These are phyloP conservation scores for Ophiobolus disseminans DNA, from an alignment of 2,329 filamentous ascomycete genomes.

Conservation along the genomic window DNA sequence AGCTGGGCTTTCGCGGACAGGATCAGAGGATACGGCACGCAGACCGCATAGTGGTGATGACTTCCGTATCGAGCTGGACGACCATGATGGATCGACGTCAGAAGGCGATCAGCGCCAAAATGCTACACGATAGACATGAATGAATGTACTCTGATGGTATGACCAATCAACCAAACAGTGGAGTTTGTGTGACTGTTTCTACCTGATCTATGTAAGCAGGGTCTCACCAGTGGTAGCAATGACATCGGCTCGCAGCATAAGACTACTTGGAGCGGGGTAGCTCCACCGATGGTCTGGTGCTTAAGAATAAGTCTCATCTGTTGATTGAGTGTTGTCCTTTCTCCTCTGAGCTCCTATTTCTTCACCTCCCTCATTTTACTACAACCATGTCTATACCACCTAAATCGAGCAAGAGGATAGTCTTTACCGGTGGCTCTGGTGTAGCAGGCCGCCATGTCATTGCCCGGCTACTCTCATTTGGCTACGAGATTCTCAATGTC, in stretches of 20 bases:
- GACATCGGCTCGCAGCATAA: constrained; percentile 1
- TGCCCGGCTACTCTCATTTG: constrained; percentile 57
- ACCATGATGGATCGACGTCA: constrained; percentile 10
- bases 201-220: neutral
- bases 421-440: constrained; percentile 64
- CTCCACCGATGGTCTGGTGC: neutral
- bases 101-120: constrained; percentile 12
- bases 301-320: neutral
- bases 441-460: constrained; percentile 58
- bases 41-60: constrained; percentile 53
- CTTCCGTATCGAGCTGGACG: neutral
- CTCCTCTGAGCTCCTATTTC: neutral
- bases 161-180: neutral
- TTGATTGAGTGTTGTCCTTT: neutral
- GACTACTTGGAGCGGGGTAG: constrained; percentile 6
- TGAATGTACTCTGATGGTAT: constrained; percentile 40
- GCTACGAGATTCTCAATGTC: constrained; percentile 62
- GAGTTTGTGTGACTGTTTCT: neutral
- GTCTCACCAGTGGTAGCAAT: neutral
- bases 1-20: constrained; percentile 98
- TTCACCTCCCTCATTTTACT: neutral
- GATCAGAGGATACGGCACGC: constrained; percentile 93
- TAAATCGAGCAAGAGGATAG: constrained; percentile 47
- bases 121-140: constrained; percentile 45
- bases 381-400: constrained; percentile 12